Evolutionary conservation across 2,329 filamentous ascomycete genomes (phyloP), one percentile per base, ranked within the genome.

Genomic region (Aspergillus sp.): DNA sequence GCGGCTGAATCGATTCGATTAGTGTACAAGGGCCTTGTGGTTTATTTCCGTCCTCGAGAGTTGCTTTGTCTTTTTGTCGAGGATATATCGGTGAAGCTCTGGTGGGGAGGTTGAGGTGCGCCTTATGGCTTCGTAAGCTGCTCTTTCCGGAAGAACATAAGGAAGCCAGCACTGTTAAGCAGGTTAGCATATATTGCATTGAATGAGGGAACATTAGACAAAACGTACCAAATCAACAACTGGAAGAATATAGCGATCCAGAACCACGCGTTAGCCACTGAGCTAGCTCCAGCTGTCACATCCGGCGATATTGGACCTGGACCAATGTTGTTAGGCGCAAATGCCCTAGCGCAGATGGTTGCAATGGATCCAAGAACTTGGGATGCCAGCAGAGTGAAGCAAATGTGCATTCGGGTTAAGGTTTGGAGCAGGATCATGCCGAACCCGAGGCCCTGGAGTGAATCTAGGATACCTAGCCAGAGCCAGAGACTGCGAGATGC

Each of bases 391-490:
- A 89, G 74, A 0, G 85, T 84, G 62, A 85, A 87, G 54, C 83
- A 79, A 56, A 88, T 85, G 66, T 89, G 87, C 69, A 87, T 80
- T 19, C 87, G 77, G 1, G 86, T 88, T 62, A 87, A 72, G 0
- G 86, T 88, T 68, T 87, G 84, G 43, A 89, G 72, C 4, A 89
- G 76, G 52, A 89, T 84, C 85, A 88, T 89, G 54, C 87, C 87
- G 55, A 89, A 82, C 2, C 87, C 87, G 2, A 88, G 82, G 40
- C 85, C 85, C 68, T 89, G 87, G 6, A 89, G 73, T 9, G 84
- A 80, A 64, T 89, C 87, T 9, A 89, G 76, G 4, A 88, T 79
- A 41, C 87, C 87, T 0, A 89, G 80, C 86, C 86, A 89, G 11
- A 89, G 77, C 86, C 87, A 89, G 4, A 88, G 72, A 55, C 77